Evolutionary conservation across 192 early-diverging fungal species (phyloP).

Genomic region (Entomortierella beljakovae): DNA sequence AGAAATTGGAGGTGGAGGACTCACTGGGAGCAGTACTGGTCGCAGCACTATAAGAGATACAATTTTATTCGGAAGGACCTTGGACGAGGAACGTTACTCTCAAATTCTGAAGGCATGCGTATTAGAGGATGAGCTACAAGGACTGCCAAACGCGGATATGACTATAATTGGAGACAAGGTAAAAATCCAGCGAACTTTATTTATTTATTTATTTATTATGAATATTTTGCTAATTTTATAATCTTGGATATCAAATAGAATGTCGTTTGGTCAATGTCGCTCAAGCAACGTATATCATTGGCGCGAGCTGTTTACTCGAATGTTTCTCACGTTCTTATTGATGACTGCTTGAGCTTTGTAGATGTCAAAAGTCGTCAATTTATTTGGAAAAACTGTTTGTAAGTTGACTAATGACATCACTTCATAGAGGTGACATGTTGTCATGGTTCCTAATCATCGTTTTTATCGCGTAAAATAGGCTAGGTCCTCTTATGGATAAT

Average conservation of each 20-base stretch:
- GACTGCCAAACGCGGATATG: conserved; percentile 63
- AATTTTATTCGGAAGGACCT: conserved; percentile 67
- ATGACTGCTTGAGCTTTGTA: conserved; percentile 91
- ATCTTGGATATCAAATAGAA: neutral
- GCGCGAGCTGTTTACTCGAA: conserved; percentile 85
- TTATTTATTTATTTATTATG: neutral
- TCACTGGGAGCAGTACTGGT: conserved; percentile 57
- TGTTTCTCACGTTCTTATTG: conserved; percentile 75
- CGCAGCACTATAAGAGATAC: conserved; percentile 77
- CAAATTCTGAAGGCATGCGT: conserved; percentile 66
- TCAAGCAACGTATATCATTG: conserved; percentile 87
- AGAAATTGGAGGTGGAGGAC: conserved; percentile 45
- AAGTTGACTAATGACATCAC: neutral
- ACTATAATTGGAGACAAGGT: conserved; percentile 67
- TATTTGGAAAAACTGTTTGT: conserved; percentile 54
- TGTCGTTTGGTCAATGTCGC: conserved; percentile 83
- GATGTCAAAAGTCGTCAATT: conserved; percentile 67
- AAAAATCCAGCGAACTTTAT: neutral
- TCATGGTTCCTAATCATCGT: neutral
- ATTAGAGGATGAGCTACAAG: conserved; percentile 63
- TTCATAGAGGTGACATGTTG: neutral
- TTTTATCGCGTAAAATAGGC: neutral
- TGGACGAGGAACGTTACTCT: conserved; percentile 60
- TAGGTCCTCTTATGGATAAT: conserved; percentile 35
- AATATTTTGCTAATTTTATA: neutral